Evolutionary conservation across 108 stramenopile genomes (phyloP), one percentile per base, ranked within the genome.

Genomic region (Epipyxis sp.): DNA sequence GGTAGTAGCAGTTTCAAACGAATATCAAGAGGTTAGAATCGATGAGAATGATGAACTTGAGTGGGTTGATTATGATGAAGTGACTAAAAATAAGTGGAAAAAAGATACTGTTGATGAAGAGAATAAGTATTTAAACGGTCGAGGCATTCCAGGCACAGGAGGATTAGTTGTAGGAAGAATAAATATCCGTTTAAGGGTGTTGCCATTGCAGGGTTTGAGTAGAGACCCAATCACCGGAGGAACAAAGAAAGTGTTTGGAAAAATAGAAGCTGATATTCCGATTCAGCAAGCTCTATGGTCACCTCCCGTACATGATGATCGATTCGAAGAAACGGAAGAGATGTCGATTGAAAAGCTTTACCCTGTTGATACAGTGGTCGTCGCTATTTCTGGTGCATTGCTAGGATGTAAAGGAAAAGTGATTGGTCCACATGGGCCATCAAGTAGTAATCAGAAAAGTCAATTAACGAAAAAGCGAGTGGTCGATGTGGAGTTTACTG

Each of bases 171-270:
- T 98, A 50, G 95, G 94, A 6, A 87, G 91, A 59, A 86, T 97
- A 37, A 86, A 87, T 59, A 83, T 96, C 54, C 87, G 93, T 44
- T 76, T 99, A 59, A 90, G 88, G 78, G 86, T 95, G 16, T 78
- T 90, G 0, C 91, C 95, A 20, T 86, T 99, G 2, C 95, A 96
- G 67, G 98, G 95, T 42, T 94, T 96, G 94, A 90, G 87, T 80
- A 90, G 88, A 30, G 91, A 93, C 74, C 87, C 90, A 1, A 76
- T 59, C 1, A 92, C 94, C 79, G 97, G 97, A 0, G 90, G 91
- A 16, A 89, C 86, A 30, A 89, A 88, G 78, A 94, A 97, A 80
- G 59, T 96, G 0, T 99, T 93, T 79, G 95, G 94, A 39, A 87
- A 80, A 39, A 6, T 42, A 10, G 95, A 96, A 85, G 94, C 96